Evolutionary conservation across 768 basidiomycete genomes (phyloP), one percentile per base, ranked within the genome.

Genomic region (Rhizopogon roseolus): DNA sequence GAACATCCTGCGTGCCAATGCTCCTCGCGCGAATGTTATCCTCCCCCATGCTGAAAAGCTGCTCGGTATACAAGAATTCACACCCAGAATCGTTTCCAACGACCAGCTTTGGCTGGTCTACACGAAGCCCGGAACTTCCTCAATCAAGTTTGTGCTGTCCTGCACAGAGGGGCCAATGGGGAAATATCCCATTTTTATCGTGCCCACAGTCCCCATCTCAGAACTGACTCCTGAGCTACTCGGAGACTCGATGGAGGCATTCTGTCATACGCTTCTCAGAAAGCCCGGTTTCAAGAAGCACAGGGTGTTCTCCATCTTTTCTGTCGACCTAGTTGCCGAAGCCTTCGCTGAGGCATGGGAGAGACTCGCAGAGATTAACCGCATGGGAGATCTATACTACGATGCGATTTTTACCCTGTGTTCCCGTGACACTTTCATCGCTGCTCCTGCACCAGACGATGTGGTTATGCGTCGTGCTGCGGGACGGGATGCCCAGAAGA

Each of bases 251-350:
- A 66, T 70, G 41, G 63, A 81, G 16, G 52, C 60, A 3, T 70
- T 90, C 9, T 57, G 64, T 9, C 57, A 51, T 0, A 48, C 58
- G 2, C 70, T 81, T 17, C 67, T 69, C 8, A 50, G 54, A 6
- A 61, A 68, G 22, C 13, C 8, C 17, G 19, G 19, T 68, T 9
- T 45, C 67, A 16, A 71, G 68, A 67, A 16, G 34, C 32, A 37
- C 34, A 73, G 86, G 14, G 73, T 86, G 0, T 90, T 84, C 65
- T 87, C 88, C 2, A 74, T 88, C 8, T 90, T 88, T 60, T 80
- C 84, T 2, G 65, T 61, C 77, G 29, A 49, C 0, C 37, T 57
- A 9, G 66, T 81, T 16, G 71, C 75, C 50, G 72, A 70, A 58
- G 53, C 71, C 6, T 82, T 83, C 55, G 62, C 73, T 39, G 66